Conservation (phyloP, 2,329 filamentous ascomycete species). For the Madurella mycetomatis region DNA sequence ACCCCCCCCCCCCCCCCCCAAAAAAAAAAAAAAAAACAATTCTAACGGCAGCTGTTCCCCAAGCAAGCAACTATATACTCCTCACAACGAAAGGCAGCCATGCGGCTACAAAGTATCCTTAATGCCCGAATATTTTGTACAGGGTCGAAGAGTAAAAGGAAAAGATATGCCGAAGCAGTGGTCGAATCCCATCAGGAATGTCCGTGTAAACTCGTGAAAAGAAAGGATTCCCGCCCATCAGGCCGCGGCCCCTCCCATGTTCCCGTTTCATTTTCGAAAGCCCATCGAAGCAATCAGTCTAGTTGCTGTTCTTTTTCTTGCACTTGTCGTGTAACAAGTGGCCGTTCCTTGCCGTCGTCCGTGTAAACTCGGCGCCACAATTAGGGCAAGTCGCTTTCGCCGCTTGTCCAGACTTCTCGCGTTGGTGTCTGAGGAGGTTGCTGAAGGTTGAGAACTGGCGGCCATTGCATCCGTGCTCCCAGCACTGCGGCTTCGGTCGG, state of each 20-base stretch:
- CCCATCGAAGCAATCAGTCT: neutral
- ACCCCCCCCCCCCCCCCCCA: too few species aligned
- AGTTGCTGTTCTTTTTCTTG: slow-evolving; percentile 58
- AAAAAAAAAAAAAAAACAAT: too few species aligned
- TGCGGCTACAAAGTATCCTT: neutral
- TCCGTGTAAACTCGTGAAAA: too few species aligned
- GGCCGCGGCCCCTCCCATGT: too few species aligned
- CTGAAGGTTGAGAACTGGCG: slow-evolving; percentile 95
- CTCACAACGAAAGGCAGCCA: slow-evolving; percentile 3
- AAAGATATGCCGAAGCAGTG: neutral
- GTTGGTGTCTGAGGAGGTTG: slow-evolving; percentile 86
- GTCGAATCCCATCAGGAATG: neutral
- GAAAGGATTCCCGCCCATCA: too few species aligned
- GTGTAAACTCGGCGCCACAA: slow-evolving; percentile 89
- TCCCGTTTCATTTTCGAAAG: neutral
- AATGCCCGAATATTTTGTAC: slow-evolving; percentile 5
- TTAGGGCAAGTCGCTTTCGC: slow-evolving; percentile 84
- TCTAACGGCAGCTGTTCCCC: slow-evolving; percentile 1
- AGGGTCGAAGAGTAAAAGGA: neutral
- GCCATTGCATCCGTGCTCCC: slow-evolving; percentile 95
- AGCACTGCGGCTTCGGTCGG: slow-evolving; percentile 90
- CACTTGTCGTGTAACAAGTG: slow-evolving; percentile 86
- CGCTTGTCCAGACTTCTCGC: slow-evolving; percentile 89
- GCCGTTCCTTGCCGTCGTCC: slow-evolving; percentile 82
- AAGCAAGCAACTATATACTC: slow-evolving; percentile 4